These are phyloP conservation scores for Gigaspora rosea DNA, from an alignment of 192 early-diverging fungal genomes.

Conservation along the genomic window DNA sequence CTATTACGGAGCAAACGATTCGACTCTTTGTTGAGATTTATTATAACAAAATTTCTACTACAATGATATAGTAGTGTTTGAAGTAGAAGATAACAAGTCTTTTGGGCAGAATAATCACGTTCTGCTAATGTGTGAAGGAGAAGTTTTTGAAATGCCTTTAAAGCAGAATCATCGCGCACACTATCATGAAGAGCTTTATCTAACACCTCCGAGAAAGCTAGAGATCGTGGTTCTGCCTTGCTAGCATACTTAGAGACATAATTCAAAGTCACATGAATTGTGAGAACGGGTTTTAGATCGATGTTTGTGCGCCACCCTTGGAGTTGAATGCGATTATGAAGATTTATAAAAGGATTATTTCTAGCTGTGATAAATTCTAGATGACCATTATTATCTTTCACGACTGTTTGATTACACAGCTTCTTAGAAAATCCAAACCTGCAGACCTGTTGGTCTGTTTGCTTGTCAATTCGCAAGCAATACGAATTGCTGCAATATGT, in stretches of 20 bases:
- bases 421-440: not conserved
- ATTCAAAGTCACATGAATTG: not conserved
- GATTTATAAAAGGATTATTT: constrained; percentile 17
- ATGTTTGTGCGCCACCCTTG: not conserved
- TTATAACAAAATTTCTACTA: not conserved
- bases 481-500: not conserved
- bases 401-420: not conserved
- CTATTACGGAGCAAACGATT: not conserved
- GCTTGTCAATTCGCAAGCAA: not conserved
- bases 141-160: constrained; percentile 5
- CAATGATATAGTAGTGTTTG: constrained; percentile 1
- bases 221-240: not conserved
- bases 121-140: not conserved
- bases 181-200: not conserved
- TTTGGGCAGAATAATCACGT: not conserved
- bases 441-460: not conserved
- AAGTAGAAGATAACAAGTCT: constrained; percentile 12
- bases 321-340: not conserved
- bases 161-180: not conserved
- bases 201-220: not conserved
- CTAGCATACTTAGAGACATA: constrained; percentile 8
- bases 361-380: not conserved
- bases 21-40: constrained; percentile 6
- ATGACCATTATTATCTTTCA: not conserved
- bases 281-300: not conserved